Evolutionary conservation across 2,329 filamentous ascomycete genomes (phyloP).

Genomic region (Rhytidhysteron rufulum): DNA sequence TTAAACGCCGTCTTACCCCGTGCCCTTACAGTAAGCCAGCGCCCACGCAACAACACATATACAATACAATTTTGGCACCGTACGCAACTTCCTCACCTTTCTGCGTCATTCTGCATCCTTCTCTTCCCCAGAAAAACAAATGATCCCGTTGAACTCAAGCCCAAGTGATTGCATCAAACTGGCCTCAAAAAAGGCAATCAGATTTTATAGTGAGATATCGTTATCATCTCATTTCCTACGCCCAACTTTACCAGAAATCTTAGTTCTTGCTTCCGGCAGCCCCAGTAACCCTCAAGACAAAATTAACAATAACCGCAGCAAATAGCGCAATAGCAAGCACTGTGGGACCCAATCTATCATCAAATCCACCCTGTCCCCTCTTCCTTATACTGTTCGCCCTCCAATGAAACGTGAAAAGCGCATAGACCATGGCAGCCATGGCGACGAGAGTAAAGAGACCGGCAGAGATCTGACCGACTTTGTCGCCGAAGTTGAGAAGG

Average conservation of each 20-base stretch:
- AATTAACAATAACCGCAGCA: conserved; percentile 91
- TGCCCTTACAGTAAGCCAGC: too few species aligned
- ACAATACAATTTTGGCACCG: too few species aligned
- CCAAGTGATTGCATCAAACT: too few species aligned
- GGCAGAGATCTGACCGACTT: conserved; percentile 87
- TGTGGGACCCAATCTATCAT: conserved; percentile 92
- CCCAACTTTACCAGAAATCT: background rate
- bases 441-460: conserved; percentile 92
- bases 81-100: too few species aligned
- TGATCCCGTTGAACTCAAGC: too few species aligned
- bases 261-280: conserved; percentile 13
- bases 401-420: conserved; percentile 95
- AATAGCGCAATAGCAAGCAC: conserved; percentile 82
- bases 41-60: too few species aligned
- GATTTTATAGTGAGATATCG: too few species aligned
- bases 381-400: conserved; percentile 86
- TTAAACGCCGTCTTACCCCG: too few species aligned
- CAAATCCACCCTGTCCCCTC: conserved; percentile 90
- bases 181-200: too few species aligned
- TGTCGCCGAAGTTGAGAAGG: conserved; percentile 96
- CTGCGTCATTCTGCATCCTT: too few species aligned
- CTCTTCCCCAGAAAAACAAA: too few species aligned
- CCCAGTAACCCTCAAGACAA: conserved; percentile 59
- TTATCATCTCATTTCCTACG: background rate
- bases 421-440: conserved; percentile 94